These are phyloP conservation scores for Phanerodontia chrysosporium DNA, from an alignment of 768 basidiomycete genomes.

Conservation along the genomic window DNA sequence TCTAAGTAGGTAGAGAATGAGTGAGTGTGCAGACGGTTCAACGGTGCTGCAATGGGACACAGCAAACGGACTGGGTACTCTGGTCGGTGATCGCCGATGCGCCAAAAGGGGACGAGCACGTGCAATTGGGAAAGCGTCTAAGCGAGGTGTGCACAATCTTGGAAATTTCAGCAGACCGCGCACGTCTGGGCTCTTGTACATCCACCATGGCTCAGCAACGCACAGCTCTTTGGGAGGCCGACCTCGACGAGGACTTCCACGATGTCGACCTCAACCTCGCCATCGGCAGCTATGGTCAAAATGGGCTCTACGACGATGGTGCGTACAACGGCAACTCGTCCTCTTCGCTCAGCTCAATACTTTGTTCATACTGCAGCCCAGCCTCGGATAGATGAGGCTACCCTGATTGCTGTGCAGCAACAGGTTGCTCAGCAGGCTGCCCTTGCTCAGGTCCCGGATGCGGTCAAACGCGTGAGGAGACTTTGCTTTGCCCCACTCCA, in stretches of 20 bases:
- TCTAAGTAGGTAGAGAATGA: background rate
- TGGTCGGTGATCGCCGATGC: too few species aligned
- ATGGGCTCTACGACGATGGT: constrained; percentile 67
- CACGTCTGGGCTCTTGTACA: background rate
- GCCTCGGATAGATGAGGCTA: constrained; percentile 67
- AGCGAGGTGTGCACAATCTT: background rate
- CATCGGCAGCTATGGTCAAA: constrained; percentile 67
- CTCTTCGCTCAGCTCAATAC: background rate
- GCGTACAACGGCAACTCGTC: constrained; percentile 11
- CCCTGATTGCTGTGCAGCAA: constrained; percentile 71
- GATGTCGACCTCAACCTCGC: constrained; percentile 69
- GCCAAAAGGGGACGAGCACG: background rate
- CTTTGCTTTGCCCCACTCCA: background rate
- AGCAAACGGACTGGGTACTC: too few species aligned
- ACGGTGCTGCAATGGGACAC: too few species aligned
- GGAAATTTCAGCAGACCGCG: constrained; percentile 3
- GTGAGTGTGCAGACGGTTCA: background rate
- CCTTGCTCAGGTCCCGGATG: constrained; percentile 80
- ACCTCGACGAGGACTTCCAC: constrained; percentile 70
- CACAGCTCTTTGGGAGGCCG: constrained; percentile 71
- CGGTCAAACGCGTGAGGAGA: constrained; percentile 74
- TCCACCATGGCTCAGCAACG: constrained; percentile 59
- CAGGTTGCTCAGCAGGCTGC: constrained; percentile 83
- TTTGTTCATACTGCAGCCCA: constrained; percentile 31
- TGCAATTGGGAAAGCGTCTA: background rate